Base-by-base conservation (phyloP, 345 rosid species). In the Luvunga scandens region DNA sequence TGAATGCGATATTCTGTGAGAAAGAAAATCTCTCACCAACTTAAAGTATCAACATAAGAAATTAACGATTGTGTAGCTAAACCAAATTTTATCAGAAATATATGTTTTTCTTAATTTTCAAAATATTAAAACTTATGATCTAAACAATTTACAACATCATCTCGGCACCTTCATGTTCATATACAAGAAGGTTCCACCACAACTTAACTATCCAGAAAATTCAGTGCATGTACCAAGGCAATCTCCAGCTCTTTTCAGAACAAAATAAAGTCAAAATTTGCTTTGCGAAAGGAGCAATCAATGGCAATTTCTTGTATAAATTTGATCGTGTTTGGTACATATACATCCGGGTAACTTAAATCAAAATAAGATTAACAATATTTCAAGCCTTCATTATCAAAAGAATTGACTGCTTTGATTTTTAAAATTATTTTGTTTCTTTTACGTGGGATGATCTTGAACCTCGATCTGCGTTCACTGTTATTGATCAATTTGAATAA, bases 271-370 rank as follows among this genome's bases (percentile, higher is more conserved):
- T 19, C 8, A 13, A 34, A 28, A 22, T 5, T 28, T 5, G 39
- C 6, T 10, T 31, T 59, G 38, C 16, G 5, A 16, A 67, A 42
- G 50, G 14, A 34, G 38, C 63, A 60, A 45, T 55, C 42, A 45
- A 61, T 45, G 45, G 56, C 25, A 36, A 59, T 75, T 75, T 80
- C 65, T 9, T 30, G 39, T n/a, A 28, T 4, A 61, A 21, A 74
- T 75, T 80, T 28, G 50, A 69, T 25, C 63, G 69, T 62, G 75
- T 70, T 53, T 33, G 66, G 75, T 33, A 61, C 50, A 45, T 12
- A 0, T 45, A 12, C 50, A 45, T 45, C 16, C 4, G 18, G 4
- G 50, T 13, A 45, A 45, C 5, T 45, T 12, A 45, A 45, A 45
- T 45, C 13, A 3, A 45, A 45, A 45, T 45, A 45, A 12, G 9